Evolutionary conservation across 257 asterid genomes (phyloP), one percentile per base, ranked within the genome.

Genomic region (Solanum appendiculatum): DNA sequence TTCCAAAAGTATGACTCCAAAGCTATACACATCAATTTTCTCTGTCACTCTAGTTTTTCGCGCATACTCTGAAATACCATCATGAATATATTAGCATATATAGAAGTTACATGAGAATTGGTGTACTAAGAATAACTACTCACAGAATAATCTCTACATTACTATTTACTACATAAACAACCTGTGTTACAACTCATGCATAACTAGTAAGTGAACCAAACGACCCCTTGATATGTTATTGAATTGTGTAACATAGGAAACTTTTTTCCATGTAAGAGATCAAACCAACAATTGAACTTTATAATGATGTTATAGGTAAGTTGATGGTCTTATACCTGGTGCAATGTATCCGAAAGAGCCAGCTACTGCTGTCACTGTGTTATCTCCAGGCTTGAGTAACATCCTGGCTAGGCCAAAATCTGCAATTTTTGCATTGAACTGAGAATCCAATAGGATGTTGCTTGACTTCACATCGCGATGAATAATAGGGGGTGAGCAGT

Each of bases 21-120:
- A 97, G 74, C 98, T 93, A 82, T 92, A 97, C 77, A 97, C 98
- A 48, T 97, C 99, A 37, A 95, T 89, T 94, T 95, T 97, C 95
- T 95, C 98, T 9, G 87, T 92, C 89, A 93, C 98, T 91, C 93
- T 91, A 34, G 91, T 90, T 16, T 96, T 94, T 14, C 91, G 93
- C 9, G 95, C 95, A 63, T 95, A 97, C 89, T 97, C 99, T 97
- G 95, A 29, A 83, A 33, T 48, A 29, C 0, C 64, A 80, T 46
- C 25, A 80, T 48, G 77, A 20, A 54, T 54, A 20, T 48, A 82
- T 34, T 36, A 82, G 20, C 42, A 10, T 14, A 0, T 82, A 9
- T 69, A 69, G 0, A 0, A 31, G 44, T 70, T 70, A 70, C 2
- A 42, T 0, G 25, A 16, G 42, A 31, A 31, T 69, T 18, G 39